Conservation (phyloP, 202 grass and related monocot genomes). For the Schoenoplectus triqueter region DNA sequence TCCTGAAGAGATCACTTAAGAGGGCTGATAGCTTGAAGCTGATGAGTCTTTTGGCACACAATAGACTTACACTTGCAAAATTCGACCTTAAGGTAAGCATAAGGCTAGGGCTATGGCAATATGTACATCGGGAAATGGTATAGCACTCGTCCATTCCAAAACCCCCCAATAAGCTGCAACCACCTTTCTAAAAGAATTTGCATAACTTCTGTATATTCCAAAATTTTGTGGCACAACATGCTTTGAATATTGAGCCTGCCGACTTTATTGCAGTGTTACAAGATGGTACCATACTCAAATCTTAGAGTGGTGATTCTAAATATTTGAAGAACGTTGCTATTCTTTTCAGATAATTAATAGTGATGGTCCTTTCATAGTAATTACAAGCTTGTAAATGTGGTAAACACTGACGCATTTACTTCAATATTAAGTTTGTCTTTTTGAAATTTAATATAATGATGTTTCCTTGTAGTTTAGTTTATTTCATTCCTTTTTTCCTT, state of each 20-base stretch:
- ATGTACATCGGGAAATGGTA: neutral
- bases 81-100: slow-evolving; percentile 80
- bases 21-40: slow-evolving; percentile 91
- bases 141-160: slow-evolving; percentile 15
- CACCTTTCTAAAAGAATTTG: slow-evolving; percentile 22
- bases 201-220: neutral
- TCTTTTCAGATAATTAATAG: slow-evolving; percentile 3
- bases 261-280: neutral
- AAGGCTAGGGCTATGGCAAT: slow-evolving; percentile 11
- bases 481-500: slow-evolving; percentile 37
- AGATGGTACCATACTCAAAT: slow-evolving; percentile 3
- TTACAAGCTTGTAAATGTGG: neutral
- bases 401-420: neutral
- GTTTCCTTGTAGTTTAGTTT: slow-evolving; percentile 23
- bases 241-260: slow-evolving; percentile 16
- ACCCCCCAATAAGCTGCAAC: neutral
- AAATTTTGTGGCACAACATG: neutral
- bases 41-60: slow-evolving; percentile 70
- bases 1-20: slow-evolving; percentile 83
- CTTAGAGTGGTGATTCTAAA: neutral
- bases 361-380: neutral
- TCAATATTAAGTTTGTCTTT: neutral
- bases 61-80: slow-evolving; percentile 85
- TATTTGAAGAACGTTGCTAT: neutral
- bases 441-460: slow-evolving; percentile 2